phyloP scores from a whole-genome alignment of 192 early-diverging fungal genomes.

The Backusella luteola region DNA sequence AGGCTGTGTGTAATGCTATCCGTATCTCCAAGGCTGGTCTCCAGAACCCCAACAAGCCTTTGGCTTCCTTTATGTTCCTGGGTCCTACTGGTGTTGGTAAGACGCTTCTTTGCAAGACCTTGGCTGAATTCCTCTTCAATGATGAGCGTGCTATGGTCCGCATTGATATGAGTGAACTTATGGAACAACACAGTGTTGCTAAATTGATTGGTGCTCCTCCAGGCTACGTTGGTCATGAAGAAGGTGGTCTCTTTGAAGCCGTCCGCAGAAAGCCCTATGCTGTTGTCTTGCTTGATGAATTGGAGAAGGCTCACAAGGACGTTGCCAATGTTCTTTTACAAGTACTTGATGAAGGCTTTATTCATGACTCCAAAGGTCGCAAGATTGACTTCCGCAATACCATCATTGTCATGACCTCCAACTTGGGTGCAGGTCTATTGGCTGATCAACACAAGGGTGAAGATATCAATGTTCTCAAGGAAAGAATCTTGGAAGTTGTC shows the following conservation, averaged over 20 bases:
- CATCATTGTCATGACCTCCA: conserved; percentile 81
- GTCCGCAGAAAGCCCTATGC: conserved; percentile 77
- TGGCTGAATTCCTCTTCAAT: conserved; percentile 78
- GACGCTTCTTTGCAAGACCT: conserved; percentile 73
- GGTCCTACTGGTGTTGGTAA: conserved; percentile 87
- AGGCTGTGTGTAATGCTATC: conserved; percentile 69
- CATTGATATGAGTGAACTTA: conserved; percentile 82
- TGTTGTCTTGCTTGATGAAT: conserved; percentile 77
- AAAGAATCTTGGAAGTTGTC: conserved; percentile 65
- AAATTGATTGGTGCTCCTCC: conserved; percentile 79
- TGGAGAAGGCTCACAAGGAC: conserved; percentile 83
- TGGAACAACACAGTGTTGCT: conserved; percentile 56
- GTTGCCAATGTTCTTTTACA: conserved; percentile 94
- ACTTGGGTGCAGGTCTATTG: conserved; percentile 71
- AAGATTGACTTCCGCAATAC: conserved; percentile 80
- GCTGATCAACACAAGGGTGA: conserved; percentile 39
- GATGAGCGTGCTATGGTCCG: conserved; percentile 69
- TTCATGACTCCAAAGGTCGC: conserved; percentile 78
- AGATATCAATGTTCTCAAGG: conserved; percentile 51
- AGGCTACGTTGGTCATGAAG: conserved; percentile 78
- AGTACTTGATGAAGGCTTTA: conserved; percentile 79
- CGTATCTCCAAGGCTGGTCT: conserved; percentile 77
- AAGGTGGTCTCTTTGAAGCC: conserved; percentile 77
- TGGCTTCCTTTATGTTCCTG: conserved; percentile 80
- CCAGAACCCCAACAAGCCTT: conserved; percentile 67